Percentiles rank a stretch among this genome's conserved stretches.
Evolutionary conservation across 1,284 basidiomycete species (phyloP).

Genomic region (Ustilago tritici): DNA sequence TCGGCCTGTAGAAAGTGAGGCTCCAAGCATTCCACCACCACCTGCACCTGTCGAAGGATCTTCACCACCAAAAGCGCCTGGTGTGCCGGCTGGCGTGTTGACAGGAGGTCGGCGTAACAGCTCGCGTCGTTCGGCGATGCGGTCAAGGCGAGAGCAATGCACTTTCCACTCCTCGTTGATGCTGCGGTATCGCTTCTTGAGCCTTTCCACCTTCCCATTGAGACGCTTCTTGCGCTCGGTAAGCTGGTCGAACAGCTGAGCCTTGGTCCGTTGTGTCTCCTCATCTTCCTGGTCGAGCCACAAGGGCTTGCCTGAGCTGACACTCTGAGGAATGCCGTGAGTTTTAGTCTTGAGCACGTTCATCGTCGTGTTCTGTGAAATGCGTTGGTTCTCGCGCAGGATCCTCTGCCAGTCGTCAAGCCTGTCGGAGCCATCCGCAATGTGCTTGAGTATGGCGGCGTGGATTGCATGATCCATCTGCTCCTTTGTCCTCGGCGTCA

Average conservation of each 20-base stretch:
- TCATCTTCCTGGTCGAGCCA: constrained; percentile 53
- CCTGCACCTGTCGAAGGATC: constrained; percentile 20
- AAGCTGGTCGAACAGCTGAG: constrained; percentile 38
- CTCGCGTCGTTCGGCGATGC: constrained; percentile 57
- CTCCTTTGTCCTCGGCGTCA: constrained; percentile 51
- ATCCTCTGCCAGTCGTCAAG: constrained; percentile 32
- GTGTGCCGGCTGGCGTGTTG: constrained; percentile 44
- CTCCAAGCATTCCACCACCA: constrained; percentile 32
- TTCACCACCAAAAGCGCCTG: constrained; percentile 40
- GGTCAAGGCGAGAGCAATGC: constrained; percentile 62
- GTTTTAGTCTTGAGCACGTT: constrained; percentile 49
- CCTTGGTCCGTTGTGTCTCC: constrained; percentile 27
- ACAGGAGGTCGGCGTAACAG: constrained; percentile 36
- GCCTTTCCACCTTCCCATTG: constrained; percentile 52
- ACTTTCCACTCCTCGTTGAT: constrained; percentile 62
- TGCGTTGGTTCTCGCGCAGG: constrained; percentile 42
- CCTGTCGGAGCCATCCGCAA: background rate
- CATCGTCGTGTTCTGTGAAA: constrained; percentile 45
- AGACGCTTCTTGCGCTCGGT: constrained; percentile 51
- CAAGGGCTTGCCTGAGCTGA: constrained; percentile 37
- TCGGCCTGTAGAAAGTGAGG: constrained; percentile 35
- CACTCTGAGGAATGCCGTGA: constrained; percentile 46
- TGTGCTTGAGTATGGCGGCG: constrained; percentile 21
- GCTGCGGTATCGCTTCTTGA: constrained; percentile 58
- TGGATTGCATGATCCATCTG: constrained; percentile 38